Conservation (phyloP, 176 grass and related monocot genomes). For the Ensete glaucum region DNA sequence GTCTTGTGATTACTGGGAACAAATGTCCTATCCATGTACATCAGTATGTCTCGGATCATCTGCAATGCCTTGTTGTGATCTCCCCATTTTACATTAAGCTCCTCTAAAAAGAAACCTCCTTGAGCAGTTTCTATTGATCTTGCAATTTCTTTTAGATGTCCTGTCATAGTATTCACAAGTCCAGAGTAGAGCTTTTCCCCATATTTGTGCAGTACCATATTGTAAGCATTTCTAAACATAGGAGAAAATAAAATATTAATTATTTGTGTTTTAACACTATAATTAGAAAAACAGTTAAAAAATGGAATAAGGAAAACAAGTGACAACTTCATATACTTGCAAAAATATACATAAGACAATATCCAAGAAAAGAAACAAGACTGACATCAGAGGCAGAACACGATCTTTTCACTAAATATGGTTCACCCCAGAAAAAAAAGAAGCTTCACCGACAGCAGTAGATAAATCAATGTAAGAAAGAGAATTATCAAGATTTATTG, state of each 20-base stretch:
- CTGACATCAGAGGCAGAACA: no score
- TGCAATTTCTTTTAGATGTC: slow-evolving; percentile 70
- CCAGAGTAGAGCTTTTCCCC: slow-evolving; percentile 75
- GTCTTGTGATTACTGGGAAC: slow-evolving; percentile 44
- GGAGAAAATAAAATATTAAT: not conserved
- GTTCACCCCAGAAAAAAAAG: no score
- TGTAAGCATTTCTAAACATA: slow-evolving; percentile 78
- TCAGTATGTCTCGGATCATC: slow-evolving; percentile 91
- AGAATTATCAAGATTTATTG: no score
- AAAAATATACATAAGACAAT: no score
- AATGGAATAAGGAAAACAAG: no score
- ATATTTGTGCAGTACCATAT: slow-evolving; percentile 97
- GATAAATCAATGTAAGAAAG: no score
- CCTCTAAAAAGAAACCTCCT: slow-evolving; percentile 79
- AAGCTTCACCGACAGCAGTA: no score
- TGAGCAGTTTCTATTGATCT: slow-evolving; percentile 65
- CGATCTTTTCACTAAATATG: no score
- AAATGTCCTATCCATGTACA: slow-evolving; percentile 97
- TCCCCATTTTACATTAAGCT: slow-evolving; percentile 72
- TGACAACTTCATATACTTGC: no score
- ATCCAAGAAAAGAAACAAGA: no score
- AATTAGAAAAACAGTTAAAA: no score
- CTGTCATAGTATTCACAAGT: slow-evolving; percentile 61
- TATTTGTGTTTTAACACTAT: no score
- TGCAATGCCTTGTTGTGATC: slow-evolving; percentile 91